Percentiles rank a stretch among this genome's conserved stretches.
phyloP scores from a whole-genome alignment of 1,284 basidiomycete species.

The Malassezia yamatoensis region DNA sequence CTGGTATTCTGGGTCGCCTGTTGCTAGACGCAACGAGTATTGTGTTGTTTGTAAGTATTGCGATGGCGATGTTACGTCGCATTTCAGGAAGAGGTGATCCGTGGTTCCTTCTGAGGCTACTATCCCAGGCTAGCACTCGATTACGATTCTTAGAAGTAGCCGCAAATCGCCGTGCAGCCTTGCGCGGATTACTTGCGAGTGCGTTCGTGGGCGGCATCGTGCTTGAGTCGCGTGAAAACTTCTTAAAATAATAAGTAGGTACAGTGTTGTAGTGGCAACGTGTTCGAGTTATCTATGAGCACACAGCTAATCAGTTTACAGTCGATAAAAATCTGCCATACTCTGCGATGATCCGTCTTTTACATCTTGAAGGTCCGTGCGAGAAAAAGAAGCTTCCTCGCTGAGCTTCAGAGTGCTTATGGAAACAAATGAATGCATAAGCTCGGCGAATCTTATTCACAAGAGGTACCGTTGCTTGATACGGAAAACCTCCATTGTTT shows the following conservation, averaged over 20 bases:
- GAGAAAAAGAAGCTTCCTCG: too few relatives aligned
- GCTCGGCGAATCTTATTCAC: too few relatives aligned
- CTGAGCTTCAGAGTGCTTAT: too few relatives aligned
- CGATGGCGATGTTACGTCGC: conserved; percentile 20
- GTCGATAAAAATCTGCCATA: too few relatives aligned
- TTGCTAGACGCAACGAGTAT: conserved; percentile 26
- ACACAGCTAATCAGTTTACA: too few relatives aligned
- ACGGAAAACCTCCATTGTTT: neutral
- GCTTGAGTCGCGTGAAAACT: conserved; percentile 5
- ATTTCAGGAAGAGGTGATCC: conserved; percentile 27
- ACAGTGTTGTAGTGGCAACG: too few relatives aligned
- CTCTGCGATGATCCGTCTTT: too few relatives aligned
- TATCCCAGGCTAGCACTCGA: conserved; percentile 7
- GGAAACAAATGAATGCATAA: too few relatives aligned
- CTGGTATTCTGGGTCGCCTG: conserved; percentile 21
- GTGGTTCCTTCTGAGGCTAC: conserved; percentile 19
- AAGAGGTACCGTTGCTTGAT: too few relatives aligned
- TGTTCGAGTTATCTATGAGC: too few relatives aligned
- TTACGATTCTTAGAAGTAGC: conserved; percentile 5
- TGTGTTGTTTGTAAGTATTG: conserved; percentile 16
- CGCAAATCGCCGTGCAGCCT: conserved; percentile 9
- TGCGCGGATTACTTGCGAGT: conserved; percentile 15
- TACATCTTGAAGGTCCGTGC: too few relatives aligned
- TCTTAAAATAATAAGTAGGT: neutral
- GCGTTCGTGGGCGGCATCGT: conserved; percentile 10